phyloP scores from a whole-genome alignment of 1,284 basidiomycete species.

The Exobasidium rhododendri region DNA sequence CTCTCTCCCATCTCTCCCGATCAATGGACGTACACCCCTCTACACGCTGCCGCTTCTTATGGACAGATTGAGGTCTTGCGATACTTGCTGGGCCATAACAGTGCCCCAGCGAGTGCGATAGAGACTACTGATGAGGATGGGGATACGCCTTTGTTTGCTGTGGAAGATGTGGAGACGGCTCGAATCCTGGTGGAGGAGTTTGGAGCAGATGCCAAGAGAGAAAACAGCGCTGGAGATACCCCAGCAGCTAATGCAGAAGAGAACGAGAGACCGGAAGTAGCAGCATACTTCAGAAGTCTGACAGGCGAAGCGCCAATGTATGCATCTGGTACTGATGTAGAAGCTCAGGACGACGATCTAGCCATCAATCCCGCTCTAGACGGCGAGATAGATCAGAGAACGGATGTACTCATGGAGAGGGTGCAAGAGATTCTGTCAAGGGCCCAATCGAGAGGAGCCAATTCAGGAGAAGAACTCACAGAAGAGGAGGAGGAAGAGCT shows the following conservation, averaged over 20 bases:
- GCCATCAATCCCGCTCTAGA: constrained; percentile 19
- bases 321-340: constrained; percentile 20
- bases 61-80: constrained; percentile 40
- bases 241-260: constrained; percentile 40
- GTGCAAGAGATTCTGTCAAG: constrained; percentile 24
- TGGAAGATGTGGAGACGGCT: constrained; percentile 40
- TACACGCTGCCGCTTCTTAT: constrained; percentile 54
- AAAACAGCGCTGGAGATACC: constrained; percentile 42
- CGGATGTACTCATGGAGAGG: constrained; percentile 34
- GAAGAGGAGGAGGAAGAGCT: constrained; percentile 24
- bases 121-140: constrained; percentile 40
- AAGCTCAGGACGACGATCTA: constrained; percentile 17
- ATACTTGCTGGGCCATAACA: constrained; percentile 37
- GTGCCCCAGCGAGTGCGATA: constrained; percentile 25
- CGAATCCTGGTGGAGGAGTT: constrained; percentile 45
- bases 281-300: constrained; percentile 32
- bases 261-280: constrained; percentile 39
- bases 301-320: constrained; percentile 35
- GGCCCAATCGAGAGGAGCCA: constrained; percentile 13
- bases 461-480: constrained; percentile 15
- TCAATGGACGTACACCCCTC: constrained; percentile 45
- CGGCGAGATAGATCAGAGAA: constrained; percentile 23
- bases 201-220: constrained; percentile 34
- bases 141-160: constrained; percentile 52
- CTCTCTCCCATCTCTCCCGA: constrained; percentile 39